Base-by-base conservation (phyloP, 306 rosid genomes). In the Cicer arietinum region DNA sequence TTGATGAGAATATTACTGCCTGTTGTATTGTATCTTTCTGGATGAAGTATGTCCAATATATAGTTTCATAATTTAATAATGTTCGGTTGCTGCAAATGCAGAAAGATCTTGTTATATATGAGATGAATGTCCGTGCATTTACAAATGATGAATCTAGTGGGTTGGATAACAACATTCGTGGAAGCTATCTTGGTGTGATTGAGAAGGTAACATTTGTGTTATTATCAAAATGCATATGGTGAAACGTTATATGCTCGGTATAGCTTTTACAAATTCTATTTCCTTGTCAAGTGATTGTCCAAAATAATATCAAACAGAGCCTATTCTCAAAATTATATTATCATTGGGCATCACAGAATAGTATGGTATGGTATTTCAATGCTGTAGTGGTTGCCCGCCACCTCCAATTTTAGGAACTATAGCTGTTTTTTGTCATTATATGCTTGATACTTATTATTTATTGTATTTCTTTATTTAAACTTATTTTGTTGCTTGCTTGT, bases 61-160 rank as follows among this genome's bases (percentile, higher is more conserved):
- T 62, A 44, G 43, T 42, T 76, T 82, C 60, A 76, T 62, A 44
- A 20, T 42, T 76, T 82, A 54, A 76, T 44, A 37, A 41, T 75
- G 80, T 70, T 71, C 71, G 8, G 17, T 62, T 77, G 46, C 48
- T 72, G 74, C 69, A 42, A 76, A 77, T 85, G 87, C 93, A 92
- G 99, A 94, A 92, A 69, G 92, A 94, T 88, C 95, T 94, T 86
- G 93, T 92, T 74, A 84, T 94, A 65, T 94, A 94, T 56, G 99
- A 94, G 87, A 94, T 94, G 99, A 94, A 86, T 83, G 88, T 94
- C 46, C 96, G 96, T 47, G 96, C 93, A 74, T 92, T 89, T 87
- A 94, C 99, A 53, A 83, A 56, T 42, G 93, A 87, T 84, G 92
- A 90, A 79, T 94, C 99, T 79, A 94, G 97, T 83, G 89, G 84